These are phyloP conservation scores for Raphanus raphanistrum DNA, from an alignment of 345 rosid species.

Conservation along the genomic window DNA sequence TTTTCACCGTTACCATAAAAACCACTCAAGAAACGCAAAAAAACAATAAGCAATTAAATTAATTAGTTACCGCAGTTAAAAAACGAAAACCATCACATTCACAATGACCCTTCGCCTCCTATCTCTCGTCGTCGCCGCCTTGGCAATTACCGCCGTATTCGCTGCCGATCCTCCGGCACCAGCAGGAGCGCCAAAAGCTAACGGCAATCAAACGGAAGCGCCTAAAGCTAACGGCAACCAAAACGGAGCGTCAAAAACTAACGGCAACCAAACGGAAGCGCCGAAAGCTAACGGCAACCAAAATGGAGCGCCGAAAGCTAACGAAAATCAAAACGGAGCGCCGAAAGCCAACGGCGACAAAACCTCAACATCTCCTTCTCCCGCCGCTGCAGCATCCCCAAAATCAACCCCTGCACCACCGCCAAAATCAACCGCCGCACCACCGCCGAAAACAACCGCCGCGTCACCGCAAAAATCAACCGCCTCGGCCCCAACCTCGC, in stretches of 20 bases:
- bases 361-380: conserved; percentile 27
- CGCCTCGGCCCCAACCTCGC: conserved; percentile 17
- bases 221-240: too few species aligned
- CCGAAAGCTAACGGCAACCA: neutral
- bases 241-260: too few species aligned
- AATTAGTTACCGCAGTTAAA: neutral
- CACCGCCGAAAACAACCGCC: neutral
- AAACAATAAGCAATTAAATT: neutral
- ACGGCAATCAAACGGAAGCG: neutral
- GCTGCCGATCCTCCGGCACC: conserved; percentile 36
- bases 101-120: conserved; percentile 21
- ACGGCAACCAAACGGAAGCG: too few species aligned
- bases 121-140: conserved; percentile 21
- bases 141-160: conserved; percentile 26
- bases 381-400: neutral
- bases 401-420: conserved; percentile 7
- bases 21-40: neutral
- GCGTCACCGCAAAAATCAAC: neutral
- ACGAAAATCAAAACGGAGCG: too few species aligned
- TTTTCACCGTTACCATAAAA: neutral
- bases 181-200: conserved; percentile 17
- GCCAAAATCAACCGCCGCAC: conserved; percentile 23
- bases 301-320: neutral
- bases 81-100: conserved; percentile 11
- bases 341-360: neutral